phyloP scores from a whole-genome alignment of 805 yeast species.

The Sugiyamaella marilandica region DNA sequence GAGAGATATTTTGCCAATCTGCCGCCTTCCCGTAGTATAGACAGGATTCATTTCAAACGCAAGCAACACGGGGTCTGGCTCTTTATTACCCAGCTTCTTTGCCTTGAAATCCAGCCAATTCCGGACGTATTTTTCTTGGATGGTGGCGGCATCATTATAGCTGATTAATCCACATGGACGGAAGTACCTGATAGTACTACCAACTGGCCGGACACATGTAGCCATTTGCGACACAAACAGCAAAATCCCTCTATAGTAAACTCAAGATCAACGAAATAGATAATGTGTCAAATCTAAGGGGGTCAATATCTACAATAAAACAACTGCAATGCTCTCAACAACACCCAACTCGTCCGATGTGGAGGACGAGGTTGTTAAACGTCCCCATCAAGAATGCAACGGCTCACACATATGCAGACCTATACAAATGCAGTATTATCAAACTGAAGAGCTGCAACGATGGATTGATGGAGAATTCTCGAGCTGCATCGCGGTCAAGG shows the following conservation, averaged over 20 bases:
- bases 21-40: slow-evolving; percentile 88
- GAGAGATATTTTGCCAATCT: slow-evolving; percentile 46
- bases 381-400: neutral
- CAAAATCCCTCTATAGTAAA: too few species aligned
- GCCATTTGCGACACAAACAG: neutral
- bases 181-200: neutral
- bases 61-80: slow-evolving; percentile 60
- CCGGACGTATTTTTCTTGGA: slow-evolving; percentile 21
- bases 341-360: too few species aligned
- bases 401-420: neutral
- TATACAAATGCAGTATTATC: neutral
- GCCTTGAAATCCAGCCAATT: slow-evolving; percentile 8
- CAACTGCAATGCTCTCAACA: too few species aligned
- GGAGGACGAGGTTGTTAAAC: neutral
- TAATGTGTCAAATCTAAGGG: too few species aligned
- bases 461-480: slow-evolving; percentile 17
- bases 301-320: too few species aligned
- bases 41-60: slow-evolving; percentile 84
- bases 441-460: neutral
- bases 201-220: neutral
- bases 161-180: slow-evolving; percentile 18
- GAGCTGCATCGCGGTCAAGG: slow-evolving; percentile 33
- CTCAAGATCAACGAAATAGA: too few species aligned
- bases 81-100: neutral
- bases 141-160: slow-evolving; percentile 21